Percentiles rank a stretch among this genome's conserved stretches.
Conservation (phyloP, 495 filamentous ascomycete genomes). For the Terfezia boudieri region DNA sequence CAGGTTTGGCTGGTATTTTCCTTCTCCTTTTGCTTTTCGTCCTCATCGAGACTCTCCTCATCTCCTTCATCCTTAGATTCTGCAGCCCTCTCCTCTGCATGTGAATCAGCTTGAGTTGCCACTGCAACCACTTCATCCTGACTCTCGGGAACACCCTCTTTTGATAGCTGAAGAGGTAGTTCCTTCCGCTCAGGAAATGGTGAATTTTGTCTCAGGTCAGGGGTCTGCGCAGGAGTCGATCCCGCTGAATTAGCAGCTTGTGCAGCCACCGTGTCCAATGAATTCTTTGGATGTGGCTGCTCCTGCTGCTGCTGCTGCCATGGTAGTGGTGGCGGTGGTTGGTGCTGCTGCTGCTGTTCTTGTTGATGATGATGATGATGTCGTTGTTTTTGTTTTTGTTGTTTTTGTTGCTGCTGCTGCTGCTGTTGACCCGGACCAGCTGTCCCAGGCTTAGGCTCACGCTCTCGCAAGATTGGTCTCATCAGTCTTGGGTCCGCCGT, state of each 20-base stretch:
- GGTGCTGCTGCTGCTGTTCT: constrained; percentile 11
- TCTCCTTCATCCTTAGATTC: too few species aligned
- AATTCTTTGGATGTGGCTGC: not conserved
- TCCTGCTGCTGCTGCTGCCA: constrained; percentile 17
- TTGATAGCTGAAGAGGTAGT: not conserved
- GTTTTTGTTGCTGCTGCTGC: constrained; percentile 16
- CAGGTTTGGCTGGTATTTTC: too few species aligned
- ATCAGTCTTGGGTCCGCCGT: constrained; percentile 44
- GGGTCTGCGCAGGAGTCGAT: not conserved
- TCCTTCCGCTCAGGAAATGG: not conserved
- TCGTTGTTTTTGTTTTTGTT: constrained; percentile 9
- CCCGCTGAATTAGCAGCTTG: not conserved
- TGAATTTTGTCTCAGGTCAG: not conserved
- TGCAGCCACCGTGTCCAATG: not conserved
- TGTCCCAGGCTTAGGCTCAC: not conserved
- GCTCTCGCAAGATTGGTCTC: constrained; percentile 7
- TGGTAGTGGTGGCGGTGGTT: too few species aligned
- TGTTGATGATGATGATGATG: not conserved
- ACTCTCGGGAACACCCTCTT: too few species aligned
- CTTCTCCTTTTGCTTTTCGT: too few species aligned
- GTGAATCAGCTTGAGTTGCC: too few species aligned
- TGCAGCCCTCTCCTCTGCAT: too few species aligned
- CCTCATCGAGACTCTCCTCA: too few species aligned
- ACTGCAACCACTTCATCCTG: too few species aligned
- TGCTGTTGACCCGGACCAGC: constrained; percentile 7